Conservation (phyloP, 2,329 filamentous ascomycete genomes). For the Ophiocordyceps australis region DNA sequence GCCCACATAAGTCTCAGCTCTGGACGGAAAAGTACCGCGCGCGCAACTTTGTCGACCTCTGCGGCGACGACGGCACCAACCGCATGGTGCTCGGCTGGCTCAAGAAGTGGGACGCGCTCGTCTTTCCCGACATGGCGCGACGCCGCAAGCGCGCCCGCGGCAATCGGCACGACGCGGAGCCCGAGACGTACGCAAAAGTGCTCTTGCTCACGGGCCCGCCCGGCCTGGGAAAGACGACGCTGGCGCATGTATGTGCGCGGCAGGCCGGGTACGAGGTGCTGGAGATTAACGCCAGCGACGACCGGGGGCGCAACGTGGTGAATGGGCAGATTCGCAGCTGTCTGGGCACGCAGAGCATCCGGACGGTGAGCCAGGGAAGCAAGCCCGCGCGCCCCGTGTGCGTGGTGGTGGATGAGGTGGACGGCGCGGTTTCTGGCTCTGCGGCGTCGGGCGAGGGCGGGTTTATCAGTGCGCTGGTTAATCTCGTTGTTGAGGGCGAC, state of each 20-base stretch:
- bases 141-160: no score
- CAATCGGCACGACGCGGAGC: no score
- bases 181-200: constrained; percentile 20
- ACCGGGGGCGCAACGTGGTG: constrained; percentile 76
- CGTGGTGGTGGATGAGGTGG: constrained; percentile 90
- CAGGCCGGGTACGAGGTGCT: constrained; percentile 94
- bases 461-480: constrained; percentile 87
- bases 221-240: constrained; percentile 84
- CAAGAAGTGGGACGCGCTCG: constrained; percentile 82
- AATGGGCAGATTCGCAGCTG: constrained; percentile 82
- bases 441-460: constrained; percentile 71
- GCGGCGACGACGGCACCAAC: constrained; percentile 89
- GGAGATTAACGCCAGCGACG: constrained; percentile 96
- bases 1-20: constrained; percentile 39
- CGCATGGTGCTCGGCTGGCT: constrained; percentile 81
- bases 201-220: constrained; percentile 81
- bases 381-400: constrained; percentile 78
- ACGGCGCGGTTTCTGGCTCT: constrained; percentile 74
- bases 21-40: constrained; percentile 99
- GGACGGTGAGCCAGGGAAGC: constrained; percentile 44
- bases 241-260: constrained; percentile 87
- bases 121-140: constrained; percentile 40
- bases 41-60: constrained; percentile 76
- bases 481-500: constrained; percentile 72
- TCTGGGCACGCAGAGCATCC: constrained; percentile 87